Conservation (phyloP, 129 eudicot species). For the Heracleum sosnowskyi region DNA sequence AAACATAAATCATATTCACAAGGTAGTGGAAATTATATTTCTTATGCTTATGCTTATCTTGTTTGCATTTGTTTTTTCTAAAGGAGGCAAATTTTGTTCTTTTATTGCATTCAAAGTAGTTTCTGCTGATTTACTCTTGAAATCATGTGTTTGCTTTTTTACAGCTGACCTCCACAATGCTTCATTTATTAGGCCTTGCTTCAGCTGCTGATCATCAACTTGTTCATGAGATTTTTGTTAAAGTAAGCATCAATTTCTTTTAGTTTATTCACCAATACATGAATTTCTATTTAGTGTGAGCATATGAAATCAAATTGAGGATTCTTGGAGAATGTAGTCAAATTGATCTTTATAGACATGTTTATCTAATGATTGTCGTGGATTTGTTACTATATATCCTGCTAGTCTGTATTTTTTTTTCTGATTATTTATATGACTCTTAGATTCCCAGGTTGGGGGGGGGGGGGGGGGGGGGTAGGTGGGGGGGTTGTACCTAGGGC, state of each 20-base stretch:
- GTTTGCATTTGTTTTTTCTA: background rate
- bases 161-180: slow-evolving; percentile 89
- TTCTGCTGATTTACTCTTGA: slow-evolving; percentile 1
- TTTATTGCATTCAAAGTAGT: background rate
- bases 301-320: background rate
- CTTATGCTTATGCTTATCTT: background rate
- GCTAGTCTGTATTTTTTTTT: background rate
- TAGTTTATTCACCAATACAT: slow-evolving; percentile 26
- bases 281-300: slow-evolving; percentile 62
- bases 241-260: slow-evolving; percentile 33
- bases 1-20: background rate
- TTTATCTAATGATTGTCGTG: background rate
- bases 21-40: background rate
- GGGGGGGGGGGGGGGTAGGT: too few relatives aligned
- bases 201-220: slow-evolving; percentile 38
- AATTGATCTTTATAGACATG: background rate
- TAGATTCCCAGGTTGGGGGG: too few relatives aligned
- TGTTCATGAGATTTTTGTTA: slow-evolving; percentile 51
- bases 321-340: background rate
- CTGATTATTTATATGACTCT: background rate
- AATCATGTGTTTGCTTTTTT: slow-evolving; percentile 11
- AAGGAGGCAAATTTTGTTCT: background rate
- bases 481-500: too few relatives aligned
- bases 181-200: slow-evolving; percentile 79
- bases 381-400: background rate